phyloP scores from a whole-genome alignment of 805 yeast species.

The Zygosaccharomyces siamensis region DNA sequence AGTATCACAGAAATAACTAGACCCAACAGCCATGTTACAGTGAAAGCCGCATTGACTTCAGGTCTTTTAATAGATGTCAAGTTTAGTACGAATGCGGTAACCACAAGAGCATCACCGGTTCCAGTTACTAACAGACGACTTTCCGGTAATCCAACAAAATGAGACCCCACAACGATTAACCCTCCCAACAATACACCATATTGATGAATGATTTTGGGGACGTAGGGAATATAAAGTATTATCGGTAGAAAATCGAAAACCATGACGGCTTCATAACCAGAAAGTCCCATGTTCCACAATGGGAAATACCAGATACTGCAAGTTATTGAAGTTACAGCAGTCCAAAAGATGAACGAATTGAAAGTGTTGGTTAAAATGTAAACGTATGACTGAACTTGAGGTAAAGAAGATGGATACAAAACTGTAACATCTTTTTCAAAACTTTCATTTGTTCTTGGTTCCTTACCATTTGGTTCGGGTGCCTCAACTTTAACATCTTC shows the following conservation, averaged over 20 bases:
- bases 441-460: neutral
- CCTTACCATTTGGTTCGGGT: neutral
- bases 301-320: conserved; percentile 96
- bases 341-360: conserved; percentile 81
- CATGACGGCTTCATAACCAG: conserved; percentile 83
- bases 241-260: conserved; percentile 55
- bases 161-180: conserved; percentile 71
- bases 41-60: conserved; percentile 17
- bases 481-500: neutral
- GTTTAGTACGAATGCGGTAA: conserved; percentile 55
- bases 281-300: conserved; percentile 94
- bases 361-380: conserved; percentile 38
- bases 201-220: conserved; percentile 25
- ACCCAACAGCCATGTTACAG: conserved; percentile 46
- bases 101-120: conserved; percentile 60
- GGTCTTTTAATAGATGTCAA: conserved; percentile 39
- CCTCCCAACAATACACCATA: conserved; percentile 44
- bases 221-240: conserved; percentile 44
- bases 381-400: conserved; percentile 28
- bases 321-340: conserved; percentile 72
- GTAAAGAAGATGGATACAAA: conserved; percentile 12
- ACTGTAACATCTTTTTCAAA: conserved; percentile 20
- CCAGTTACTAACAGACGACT: conserved; percentile 60
- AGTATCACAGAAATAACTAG: conserved; percentile 66
- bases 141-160: conserved; percentile 62